Percentiles rank a stretch among this genome's conserved stretches.
phyloP scores from a whole-genome alignment of 345 rosid species.

The Salix arbutifolia region DNA sequence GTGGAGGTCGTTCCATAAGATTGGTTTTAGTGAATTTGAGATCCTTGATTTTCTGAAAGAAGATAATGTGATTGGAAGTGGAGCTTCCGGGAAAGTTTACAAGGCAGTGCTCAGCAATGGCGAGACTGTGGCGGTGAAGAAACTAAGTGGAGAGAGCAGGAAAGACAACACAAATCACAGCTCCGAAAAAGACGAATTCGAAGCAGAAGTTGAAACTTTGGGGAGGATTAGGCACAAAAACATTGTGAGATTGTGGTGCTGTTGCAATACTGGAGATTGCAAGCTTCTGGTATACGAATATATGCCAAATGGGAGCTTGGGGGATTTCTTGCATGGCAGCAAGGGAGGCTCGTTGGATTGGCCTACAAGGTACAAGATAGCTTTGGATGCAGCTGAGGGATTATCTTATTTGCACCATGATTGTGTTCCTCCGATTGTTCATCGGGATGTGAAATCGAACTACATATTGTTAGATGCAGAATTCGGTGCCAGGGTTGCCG shows the following conservation, averaged over 20 bases:
- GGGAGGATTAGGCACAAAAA: conserved; percentile 91
- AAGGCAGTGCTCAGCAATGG: conserved; percentile 62
- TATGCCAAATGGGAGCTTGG: conserved; percentile 89
- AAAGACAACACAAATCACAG: conserved; percentile 27
- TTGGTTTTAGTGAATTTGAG: conserved; percentile 71
- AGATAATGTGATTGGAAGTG: conserved; percentile 71
- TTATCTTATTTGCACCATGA: conserved; percentile 89
- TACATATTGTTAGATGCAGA: conserved; percentile 72
- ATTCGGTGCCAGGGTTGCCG: conserved; percentile 74
- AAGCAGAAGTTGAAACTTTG: conserved; percentile 69
- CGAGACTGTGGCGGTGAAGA: conserved; percentile 83
- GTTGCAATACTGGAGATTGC: conserved; percentile 52
- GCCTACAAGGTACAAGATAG: conserved; percentile 65
- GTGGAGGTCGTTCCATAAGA: conserved; percentile 88
- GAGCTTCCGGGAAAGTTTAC: conserved; percentile 84
- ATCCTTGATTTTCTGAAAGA: conserved; percentile 53
- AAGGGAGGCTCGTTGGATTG: conserved; percentile 61
- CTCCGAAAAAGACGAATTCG: conserved; percentile 48
- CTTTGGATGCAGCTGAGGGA: conserved; percentile 84
- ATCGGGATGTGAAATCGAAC: conserved; percentile 88
- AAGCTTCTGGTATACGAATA: conserved; percentile 85
- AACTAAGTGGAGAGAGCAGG: conserved; percentile 40
- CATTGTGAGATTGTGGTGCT: conserved; percentile 85
- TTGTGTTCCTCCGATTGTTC: conserved; percentile 86
- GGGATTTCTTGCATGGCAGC: conserved; percentile 54